Evolutionary conservation across 768 basidiomycete species (phyloP).

Genomic region (Mycena alexandri): DNA sequence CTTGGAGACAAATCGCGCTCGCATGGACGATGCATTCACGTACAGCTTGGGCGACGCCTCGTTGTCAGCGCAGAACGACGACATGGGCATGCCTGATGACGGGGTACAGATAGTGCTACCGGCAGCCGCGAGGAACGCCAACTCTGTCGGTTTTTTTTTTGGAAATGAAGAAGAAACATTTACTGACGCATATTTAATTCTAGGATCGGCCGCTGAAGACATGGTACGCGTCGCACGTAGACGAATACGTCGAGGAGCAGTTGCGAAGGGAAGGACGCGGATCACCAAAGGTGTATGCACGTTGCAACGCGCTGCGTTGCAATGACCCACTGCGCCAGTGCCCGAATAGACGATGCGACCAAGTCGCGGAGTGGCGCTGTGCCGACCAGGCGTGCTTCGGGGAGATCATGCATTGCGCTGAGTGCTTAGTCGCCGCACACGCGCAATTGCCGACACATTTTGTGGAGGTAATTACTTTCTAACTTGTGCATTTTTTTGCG

Average conservation of each 20-base stretch:
- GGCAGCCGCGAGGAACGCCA: neutral
- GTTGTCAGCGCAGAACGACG: neutral
- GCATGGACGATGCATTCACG: neutral
- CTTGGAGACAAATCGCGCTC: neutral
- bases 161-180: too few relatives aligned
- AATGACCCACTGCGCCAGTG: neutral
- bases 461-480: conserved; percentile 1
- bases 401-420: neutral
- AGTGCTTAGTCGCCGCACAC: neutral
- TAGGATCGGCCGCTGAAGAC: neutral
- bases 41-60: neutral
- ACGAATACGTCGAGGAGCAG: neutral
- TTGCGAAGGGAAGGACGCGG: neutral
- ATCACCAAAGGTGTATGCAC: neutral
- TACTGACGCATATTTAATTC: too few relatives aligned
- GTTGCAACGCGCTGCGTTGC: neutral
- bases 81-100: neutral
- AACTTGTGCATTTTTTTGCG: neutral
- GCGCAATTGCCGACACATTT: conserved; percentile 16
- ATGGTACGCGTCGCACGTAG: neutral
- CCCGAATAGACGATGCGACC: neutral
- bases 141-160: neutral
- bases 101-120: neutral
- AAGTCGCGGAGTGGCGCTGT: conserved; percentile 3
- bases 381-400: conserved; percentile 7